Evolutionary conservation across 2,329 filamentous ascomycete genomes (phyloP).

Genomic region (Apiospora arundinis): DNA sequence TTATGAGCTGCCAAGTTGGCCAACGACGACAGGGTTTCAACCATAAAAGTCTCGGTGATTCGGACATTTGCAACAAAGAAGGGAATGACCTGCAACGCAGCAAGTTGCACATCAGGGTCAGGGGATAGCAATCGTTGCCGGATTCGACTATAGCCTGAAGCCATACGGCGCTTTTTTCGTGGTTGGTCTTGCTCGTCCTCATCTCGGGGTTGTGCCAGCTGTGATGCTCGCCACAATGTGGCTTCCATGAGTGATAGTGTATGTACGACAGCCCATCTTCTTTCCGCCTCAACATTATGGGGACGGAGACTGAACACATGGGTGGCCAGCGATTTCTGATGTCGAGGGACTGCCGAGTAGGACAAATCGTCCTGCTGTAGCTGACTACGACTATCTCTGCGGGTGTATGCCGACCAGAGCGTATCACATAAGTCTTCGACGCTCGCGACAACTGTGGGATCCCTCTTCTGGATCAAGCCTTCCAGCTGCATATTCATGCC

Average conservation of each 20-base stretch:
- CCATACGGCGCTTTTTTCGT: constrained; percentile 58
- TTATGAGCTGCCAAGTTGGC: constrained; percentile 71
- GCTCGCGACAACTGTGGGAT: constrained; percentile 48
- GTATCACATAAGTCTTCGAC: constrained; percentile 72
- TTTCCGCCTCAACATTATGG: constrained; percentile 61
- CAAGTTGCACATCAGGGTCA: constrained; percentile 52
- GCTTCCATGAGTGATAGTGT: constrained; percentile 64
- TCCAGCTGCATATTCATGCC: constrained; percentile 69
- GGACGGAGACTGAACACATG: constrained; percentile 60
- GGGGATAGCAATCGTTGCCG: constrained; percentile 54
- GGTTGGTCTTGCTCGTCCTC: constrained; percentile 50
- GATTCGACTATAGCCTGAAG: constrained; percentile 51
- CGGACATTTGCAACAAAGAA: constrained; percentile 59
- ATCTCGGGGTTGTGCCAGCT: constrained; percentile 28
- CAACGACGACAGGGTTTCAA: constrained; percentile 63
- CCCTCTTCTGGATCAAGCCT: constrained; percentile 54
- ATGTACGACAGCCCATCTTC: constrained; percentile 66
- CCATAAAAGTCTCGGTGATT: constrained; percentile 57
- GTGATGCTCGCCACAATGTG: constrained; percentile 44
- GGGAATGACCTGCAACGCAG: constrained; percentile 63
- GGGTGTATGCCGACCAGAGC: constrained; percentile 80
- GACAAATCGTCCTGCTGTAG: constrained; percentile 80
- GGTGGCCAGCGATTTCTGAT: constrained; percentile 53
- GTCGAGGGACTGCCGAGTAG: constrained; percentile 56
- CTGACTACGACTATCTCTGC: constrained; percentile 71